Base-by-base conservation (phyloP, 2,329 filamentous ascomycete genomes). In the Fusarium fujikuroi region DNA sequence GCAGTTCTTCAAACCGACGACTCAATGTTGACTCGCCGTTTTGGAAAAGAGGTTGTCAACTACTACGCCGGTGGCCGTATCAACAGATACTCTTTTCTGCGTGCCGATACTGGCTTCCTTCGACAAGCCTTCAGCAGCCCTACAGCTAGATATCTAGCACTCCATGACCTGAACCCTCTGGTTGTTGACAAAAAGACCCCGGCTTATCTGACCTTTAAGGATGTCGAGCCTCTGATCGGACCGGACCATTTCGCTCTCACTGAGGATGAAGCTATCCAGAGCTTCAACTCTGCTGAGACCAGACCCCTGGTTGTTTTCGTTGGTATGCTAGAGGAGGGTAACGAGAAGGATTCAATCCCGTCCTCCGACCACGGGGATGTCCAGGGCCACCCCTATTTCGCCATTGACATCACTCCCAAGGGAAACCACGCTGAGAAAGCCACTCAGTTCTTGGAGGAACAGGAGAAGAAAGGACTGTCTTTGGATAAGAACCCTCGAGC, bases 351-450 rank as follows among this genome's bases (percentile, higher is more conserved):
- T 10, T 53, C 60, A 21, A 67, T 81, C 44, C 42, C 76, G n/a
- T 79, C 81, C 30, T 70, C 71, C 11, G 76, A 79, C 4, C 92
- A 92, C 78, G 91, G 90, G 67, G 90, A 90, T 53, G 97, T 97
- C 80, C 88, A 86, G 39, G 96, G 95, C 7, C 87, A 88, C 54
- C 95, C 96, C 3, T 97, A 91, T 83, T 99, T 98, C 80, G 95
- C 95, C 3, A 82, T 99, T 18, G 96, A 98, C 80, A 88, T 97
- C 25, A 97, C 95, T 7, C 92, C 94, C 0, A 90, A 88, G 70
- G 91, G 89, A 3, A 85, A 85, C 7, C 84, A 91, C 40, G 89
- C 88, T 64, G 89, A 91, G 6, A 88, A 88, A 47, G 91, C 91
- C 2, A 88, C 89, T 64, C 84, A 84, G 34, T 84, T 85, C 46